These are phyloP conservation scores for Cupressus sempervirens DNA, from an alignment of 75 land plant species.

Conservation along the genomic window DNA sequence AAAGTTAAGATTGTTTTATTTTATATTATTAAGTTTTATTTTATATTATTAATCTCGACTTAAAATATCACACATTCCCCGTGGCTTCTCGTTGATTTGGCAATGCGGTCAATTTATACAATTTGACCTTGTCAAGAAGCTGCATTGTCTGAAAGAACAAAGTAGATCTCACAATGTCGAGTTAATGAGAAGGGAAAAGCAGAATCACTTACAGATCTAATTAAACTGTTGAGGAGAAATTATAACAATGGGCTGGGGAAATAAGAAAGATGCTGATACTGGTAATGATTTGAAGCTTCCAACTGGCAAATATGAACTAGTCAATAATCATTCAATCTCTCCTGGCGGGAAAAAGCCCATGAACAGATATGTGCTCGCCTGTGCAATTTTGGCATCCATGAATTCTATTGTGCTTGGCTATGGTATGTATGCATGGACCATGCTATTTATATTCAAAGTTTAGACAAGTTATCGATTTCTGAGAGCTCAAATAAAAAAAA, in stretches of 20 bases:
- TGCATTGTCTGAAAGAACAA: too few relatives aligned
- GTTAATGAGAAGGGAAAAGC: neutral
- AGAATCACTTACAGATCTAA: neutral
- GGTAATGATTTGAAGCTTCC: neutral
- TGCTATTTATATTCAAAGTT: neutral
- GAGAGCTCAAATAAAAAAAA: too few relatives aligned
- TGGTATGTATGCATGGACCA: slow-evolving; percentile 19
- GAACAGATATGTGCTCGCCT: slow-evolving; percentile 26
- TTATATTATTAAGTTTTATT: too few relatives aligned
- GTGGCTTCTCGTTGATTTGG: too few relatives aligned
- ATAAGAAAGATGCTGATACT: neutral
- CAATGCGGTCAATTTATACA: neutral
- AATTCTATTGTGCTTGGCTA: slow-evolving; percentile 59
- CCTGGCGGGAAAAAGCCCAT: slow-evolving; percentile 1
- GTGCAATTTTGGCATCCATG: slow-evolving; percentile 51
- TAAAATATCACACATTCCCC: too few relatives aligned
- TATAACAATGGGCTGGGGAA: neutral
- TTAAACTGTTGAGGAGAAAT: neutral
- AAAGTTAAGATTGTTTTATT: too few relatives aligned
- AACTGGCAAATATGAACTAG: slow-evolving; percentile 9
- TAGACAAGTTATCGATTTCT: neutral
- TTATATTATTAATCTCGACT: too few relatives aligned
- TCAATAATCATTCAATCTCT: neutral
- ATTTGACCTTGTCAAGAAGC: neutral
- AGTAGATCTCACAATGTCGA: neutral